A percentile compares a stretch with the other conserved stretches of the same genome.
Evolutionary conservation across 306 rosid genomes (phyloP).

Genomic region (Inga leiocalycina): DNA sequence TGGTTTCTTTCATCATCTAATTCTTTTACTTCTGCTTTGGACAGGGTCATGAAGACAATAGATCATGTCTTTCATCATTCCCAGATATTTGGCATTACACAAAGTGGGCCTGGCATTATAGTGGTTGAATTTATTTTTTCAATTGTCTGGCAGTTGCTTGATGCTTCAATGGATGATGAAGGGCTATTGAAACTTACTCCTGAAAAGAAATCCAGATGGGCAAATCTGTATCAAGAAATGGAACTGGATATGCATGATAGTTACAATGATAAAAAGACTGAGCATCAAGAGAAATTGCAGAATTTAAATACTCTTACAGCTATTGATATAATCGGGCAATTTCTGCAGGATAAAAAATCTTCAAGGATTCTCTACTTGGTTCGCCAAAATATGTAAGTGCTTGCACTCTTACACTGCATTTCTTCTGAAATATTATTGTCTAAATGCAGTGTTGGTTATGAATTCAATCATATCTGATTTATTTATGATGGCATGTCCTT

Average conservation of each 20-base stretch:
- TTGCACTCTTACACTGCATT: slow-evolving; percentile 12
- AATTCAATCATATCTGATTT: slow-evolving; percentile 13
- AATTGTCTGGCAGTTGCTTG: slow-evolving; percentile 85
- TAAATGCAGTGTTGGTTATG: background rate
- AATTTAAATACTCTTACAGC: slow-evolving; percentile 68
- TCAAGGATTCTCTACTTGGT: slow-evolving; percentile 80
- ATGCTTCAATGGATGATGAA: slow-evolving; percentile 86
- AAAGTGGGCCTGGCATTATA: slow-evolving; percentile 79
- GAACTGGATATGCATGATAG: slow-evolving; percentile 60
- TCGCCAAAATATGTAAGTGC: slow-evolving; percentile 71
- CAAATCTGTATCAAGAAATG: slow-evolving; percentile 66
- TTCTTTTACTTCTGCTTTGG: slow-evolving; percentile 37
- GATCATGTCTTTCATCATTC: slow-evolving; percentile 81
- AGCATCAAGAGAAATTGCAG: slow-evolving; percentile 57
- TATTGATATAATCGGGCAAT: slow-evolving; percentile 77
- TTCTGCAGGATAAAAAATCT: slow-evolving; percentile 68
- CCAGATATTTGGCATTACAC: slow-evolving; percentile 59
- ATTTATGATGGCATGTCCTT: slow-evolving; percentile 17
- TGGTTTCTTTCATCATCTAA: slow-evolving; percentile 31
- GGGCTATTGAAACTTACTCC: slow-evolving; percentile 69
- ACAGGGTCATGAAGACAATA: slow-evolving; percentile 83
- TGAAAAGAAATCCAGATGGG: slow-evolving; percentile 79
- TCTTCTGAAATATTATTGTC: slow-evolving; percentile 10
- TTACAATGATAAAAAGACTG: slow-evolving; percentile 58
- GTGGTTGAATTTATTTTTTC: slow-evolving; percentile 86